phyloP scores from a whole-genome alignment of 83 land plant species.

The Picea abies region DNA sequence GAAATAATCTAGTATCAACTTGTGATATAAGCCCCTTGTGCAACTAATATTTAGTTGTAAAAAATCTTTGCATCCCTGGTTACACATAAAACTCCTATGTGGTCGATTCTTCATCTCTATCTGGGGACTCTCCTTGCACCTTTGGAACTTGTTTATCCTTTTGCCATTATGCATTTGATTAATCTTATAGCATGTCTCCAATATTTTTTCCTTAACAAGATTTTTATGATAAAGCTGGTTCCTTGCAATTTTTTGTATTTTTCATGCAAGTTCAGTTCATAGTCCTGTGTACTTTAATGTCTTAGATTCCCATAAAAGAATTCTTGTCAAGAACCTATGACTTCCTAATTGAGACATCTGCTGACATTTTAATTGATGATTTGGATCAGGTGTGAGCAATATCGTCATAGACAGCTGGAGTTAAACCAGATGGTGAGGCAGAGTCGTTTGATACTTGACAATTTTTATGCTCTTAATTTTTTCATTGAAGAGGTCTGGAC shows the following conservation, averaged over 20 bases:
- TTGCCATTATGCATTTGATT: not conserved
- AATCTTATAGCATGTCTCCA: not conserved
- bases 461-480: not conserved
- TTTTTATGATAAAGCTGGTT: not conserved
- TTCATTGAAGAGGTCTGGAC: not conserved
- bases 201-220: not conserved
- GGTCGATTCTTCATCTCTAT: not conserved
- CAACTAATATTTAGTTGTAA: no score
- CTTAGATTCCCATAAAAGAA: not conserved
- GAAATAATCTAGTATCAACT: no score
- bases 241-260: not conserved
- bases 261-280: not conserved
- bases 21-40: no score
- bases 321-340: not conserved
- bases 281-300: not conserved
- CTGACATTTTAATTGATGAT: not conserved
- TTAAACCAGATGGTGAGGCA: not conserved
- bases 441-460: not conserved
- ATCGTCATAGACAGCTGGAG: conserved; percentile 7
- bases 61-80: no score
- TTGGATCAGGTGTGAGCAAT: conserved; percentile 8
- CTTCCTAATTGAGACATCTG: not conserved
- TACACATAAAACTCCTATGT: not conserved
- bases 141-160: not conserved
- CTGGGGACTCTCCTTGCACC: not conserved